Evolutionary conservation across 2,329 filamentous ascomycete species (phyloP).

Genomic region (Dactylonectria estremocensis): DNA sequence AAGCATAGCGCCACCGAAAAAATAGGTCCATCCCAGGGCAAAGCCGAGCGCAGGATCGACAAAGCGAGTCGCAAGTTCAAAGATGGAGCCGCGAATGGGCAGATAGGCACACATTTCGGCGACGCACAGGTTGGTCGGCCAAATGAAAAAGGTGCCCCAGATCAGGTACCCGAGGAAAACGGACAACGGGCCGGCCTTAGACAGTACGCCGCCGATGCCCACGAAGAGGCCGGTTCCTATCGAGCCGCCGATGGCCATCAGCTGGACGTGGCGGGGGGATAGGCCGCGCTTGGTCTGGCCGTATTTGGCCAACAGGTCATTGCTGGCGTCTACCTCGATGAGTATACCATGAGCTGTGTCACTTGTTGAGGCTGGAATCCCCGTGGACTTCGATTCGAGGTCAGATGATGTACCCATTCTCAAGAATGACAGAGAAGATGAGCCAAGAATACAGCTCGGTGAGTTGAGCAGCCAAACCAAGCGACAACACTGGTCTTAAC

Average conservation of each 20-base stretch:
- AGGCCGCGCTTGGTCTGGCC: conserved; percentile 54
- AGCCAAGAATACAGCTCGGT: background rate
- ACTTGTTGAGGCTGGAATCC: conserved; percentile 41
- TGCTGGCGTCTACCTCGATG: conserved; percentile 41
- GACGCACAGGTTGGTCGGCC: conserved; percentile 62
- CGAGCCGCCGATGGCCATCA: conserved; percentile 65
- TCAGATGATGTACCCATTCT: conserved; percentile 46
- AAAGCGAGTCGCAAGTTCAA: conserved; percentile 69
- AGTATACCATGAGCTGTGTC: conserved; percentile 47
- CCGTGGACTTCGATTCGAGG: conserved; percentile 43
- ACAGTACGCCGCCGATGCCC: conserved; percentile 60
- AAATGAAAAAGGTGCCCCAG: conserved; percentile 62
- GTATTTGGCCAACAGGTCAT: conserved; percentile 45
- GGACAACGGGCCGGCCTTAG: conserved; percentile 60
- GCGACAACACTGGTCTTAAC: background rate
- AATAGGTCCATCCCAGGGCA: conserved; percentile 68
- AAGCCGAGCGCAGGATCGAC: conserved; percentile 72
- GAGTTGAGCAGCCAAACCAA: background rate
- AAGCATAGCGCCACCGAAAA: conserved; percentile 62
- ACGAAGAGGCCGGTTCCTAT: conserved; percentile 64
- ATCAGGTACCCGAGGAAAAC: conserved; percentile 61
- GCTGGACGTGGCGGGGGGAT: conserved; percentile 61
- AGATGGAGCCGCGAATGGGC: conserved; percentile 68
- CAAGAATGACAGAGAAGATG: background rate
- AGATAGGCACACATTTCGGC: conserved; percentile 73